Evolutionary conservation across 2,329 filamentous ascomycete genomes (phyloP), one percentile per base, ranked within the genome.

Genomic region (Ophiostoma novo-ulmi): DNA sequence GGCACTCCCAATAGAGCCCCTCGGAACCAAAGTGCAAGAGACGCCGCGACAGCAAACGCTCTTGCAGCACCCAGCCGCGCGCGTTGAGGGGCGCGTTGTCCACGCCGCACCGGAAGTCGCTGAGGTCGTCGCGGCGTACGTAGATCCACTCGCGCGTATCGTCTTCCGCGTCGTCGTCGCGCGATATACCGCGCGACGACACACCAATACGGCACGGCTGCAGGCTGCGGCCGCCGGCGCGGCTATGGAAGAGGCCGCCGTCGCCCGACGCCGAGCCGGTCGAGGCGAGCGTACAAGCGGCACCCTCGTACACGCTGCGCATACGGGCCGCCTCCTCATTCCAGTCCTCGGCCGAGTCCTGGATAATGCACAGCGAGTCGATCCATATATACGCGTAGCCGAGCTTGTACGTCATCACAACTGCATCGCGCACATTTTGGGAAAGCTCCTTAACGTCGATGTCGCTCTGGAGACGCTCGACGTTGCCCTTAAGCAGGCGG

Each of bases 1-100:
- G 69, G 67, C 70, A 72, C 44, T 72, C 70, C 68, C 69, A 72
- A 13, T 41, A 44, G 69, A 73, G 69, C 14, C 70, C 68, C 26
- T 58, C n/a, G 4, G 36, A 68, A 5, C 63, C 39, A 61, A 72
- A 71, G 58, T 70, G 69, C 17, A 72, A 35, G 8, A 69, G 22
- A 1, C 70, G 69, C 3, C 67, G 69, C 13, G 72, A 69, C 4
- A 73, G 67, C 2, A 73, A 61, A 8, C 61, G 35, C 35, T 67
- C 69, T 35, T 67, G 69, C n/a, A 70, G 35, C 7, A 63, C 67
- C 69, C 63, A 70, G 20, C 31, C 44, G 13, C 69, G 61, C 4
- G 61, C 39, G 11, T 61, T 61, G 31, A 70, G 64, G 1, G 69
- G 55, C 8, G 26, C 44, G 4, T 38, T 58, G 11, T 31, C 39